Base-by-base conservation (phyloP, 305 asterid species). In the Caryopteris hybrid region DNA sequence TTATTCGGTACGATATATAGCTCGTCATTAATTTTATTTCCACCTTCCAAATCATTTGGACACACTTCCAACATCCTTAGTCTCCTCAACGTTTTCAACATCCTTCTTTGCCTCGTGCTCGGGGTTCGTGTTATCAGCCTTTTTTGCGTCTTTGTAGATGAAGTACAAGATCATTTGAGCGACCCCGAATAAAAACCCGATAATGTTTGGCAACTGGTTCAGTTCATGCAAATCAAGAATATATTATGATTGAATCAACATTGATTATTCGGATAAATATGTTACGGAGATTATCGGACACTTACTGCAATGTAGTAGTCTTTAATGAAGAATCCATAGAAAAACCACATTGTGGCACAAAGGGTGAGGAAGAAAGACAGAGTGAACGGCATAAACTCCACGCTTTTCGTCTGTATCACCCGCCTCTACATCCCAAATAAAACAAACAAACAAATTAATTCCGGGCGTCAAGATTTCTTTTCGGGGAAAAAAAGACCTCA, bases 271-370 rank as follows among this genome's bases (percentile, higher is more conserved):
- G 4, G 31, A 25, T 25, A 2, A 4, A 25, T 25, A 25, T 25
- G 31, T 25, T 25, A 25, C 4, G 3, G 31, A 25, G 4, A 25
- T n/a, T n/a, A n/a, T n/a, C n/a, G 27, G 9, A 7, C 8, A 74
- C 91, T 80, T 74, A 89, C 96, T 5, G 96, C 96, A 68, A 89
- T 86, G 53, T 76, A 89, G 58, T 52, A 85, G 75, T 89, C 96
- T 17, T 53, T 70, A 3, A 81, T 14, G 76, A 84, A 86, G 69
- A 83, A 81, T 5, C 96, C 93, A 59, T 88, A 83, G 79, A 86
- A 84, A 68, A 88, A 86, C 96, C 96, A 86, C 78, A 66, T 70
- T 3, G 81, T 80, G 11, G 93, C 91, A 46, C 87, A 81, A 42
- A 88, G 77, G 16, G 88, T 84, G 59, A 86, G 88, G 79, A 74